Evolutionary conservation across 2,329 filamentous ascomycete genomes (phyloP), one percentile per base, ranked within the genome.

Genomic region (Balansia obtecta): DNA sequence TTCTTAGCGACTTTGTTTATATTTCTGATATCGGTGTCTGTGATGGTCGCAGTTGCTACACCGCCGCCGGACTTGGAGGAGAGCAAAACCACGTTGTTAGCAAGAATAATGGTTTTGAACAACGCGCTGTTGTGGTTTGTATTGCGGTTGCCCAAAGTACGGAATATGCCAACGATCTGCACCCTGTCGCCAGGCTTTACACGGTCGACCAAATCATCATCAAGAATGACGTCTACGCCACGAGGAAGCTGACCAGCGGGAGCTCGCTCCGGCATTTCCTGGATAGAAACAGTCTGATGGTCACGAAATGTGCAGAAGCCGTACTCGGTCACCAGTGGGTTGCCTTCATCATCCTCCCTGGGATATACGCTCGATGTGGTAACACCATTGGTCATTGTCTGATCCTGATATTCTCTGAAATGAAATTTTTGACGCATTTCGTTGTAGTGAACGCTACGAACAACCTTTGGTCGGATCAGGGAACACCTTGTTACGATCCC

Each of bases 1-100:
- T 93, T 93, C 74, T 97, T 98, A 10, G 91, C 77, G 50, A 97
- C 79, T 68, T 95, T 96, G 74, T 97, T 97, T 74, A 98, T 98
- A 64, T 98, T 97, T 60, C 93, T 85, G 63, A 98, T 94, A 63
- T 98, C 93, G 1, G 86, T 93, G 66, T 97, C 93, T 16, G 93
- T 97, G 58, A 98, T 95, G 5, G 82, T 85, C 15, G 89, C 86
- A 53, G 94, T 86, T 0, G 91, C 91, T 58, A 97, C 86, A 34
- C 91, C 93, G 48, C 91, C 93, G 18, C 91, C 91, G 2, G 91
- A 94, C 64, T 98, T 98, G 15, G 91, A 96, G 2, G 93, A 95
- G 7, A 98, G 77, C 34, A 96, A 76, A 44, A 97, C 91, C 50
- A 98, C 76, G 60, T 98, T 95, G 70, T 98, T 98, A 37, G 91